Evolutionary conservation across 345 rosid species (phyloP).

Genomic region (Luvunga scandens): DNA sequence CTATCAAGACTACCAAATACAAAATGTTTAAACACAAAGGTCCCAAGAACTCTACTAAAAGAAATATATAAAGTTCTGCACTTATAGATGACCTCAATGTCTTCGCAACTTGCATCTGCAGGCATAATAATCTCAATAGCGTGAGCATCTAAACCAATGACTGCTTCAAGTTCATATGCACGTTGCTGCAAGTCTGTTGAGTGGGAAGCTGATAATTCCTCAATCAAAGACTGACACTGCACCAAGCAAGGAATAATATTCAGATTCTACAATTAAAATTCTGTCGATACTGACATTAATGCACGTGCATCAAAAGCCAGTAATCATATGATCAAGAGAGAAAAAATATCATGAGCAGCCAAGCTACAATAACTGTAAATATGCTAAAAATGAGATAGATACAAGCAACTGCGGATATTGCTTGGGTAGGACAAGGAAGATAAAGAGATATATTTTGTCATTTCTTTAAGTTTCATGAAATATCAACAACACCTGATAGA

Average conservation of each 20-base stretch:
- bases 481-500: not conserved
- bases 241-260: conserved; percentile 17
- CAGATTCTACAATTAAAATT: not conserved
- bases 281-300: not conserved
- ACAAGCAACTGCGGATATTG: not conserved
- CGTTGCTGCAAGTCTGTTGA: conserved; percentile 99
- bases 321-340: not conserved
- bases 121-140: conserved; percentile 76
- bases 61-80: not conserved
- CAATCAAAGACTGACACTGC: conserved; percentile 91
- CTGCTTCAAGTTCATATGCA: conserved; percentile 91
- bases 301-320: not conserved
- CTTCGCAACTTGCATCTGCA: conserved; percentile 91
- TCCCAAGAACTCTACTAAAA: not conserved
- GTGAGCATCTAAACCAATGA: conserved; percentile 57
- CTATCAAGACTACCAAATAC: not conserved
- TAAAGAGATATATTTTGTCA: not conserved
- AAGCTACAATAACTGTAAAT: not conserved
- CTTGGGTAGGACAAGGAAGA: not conserved
- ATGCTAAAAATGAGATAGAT: not conserved
- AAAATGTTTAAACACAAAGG: not conserved
- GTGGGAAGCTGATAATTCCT: conserved; percentile 87
- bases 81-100: conserved; percentile 65
- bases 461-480: not conserved
- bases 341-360: not conserved